Conservation (phyloP, 1,284 basidiomycete genomes). For the Athelia psychrophila region DNA sequence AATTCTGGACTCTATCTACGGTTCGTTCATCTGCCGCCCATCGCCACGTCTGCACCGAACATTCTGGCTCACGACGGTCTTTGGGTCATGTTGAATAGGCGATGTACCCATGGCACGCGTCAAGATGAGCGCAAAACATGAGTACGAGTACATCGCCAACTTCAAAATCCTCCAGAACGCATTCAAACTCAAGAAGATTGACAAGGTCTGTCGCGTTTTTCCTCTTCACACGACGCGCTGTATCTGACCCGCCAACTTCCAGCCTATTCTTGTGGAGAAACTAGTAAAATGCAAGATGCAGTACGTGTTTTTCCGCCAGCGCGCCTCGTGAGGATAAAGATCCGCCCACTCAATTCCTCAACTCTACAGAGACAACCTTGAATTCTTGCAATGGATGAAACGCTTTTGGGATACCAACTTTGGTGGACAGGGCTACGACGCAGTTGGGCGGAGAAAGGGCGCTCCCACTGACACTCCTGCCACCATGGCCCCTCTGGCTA, state of each 20-base stretch:
- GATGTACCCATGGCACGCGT: constrained; percentile 87
- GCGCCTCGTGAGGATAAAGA: background rate
- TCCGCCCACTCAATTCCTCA: constrained; percentile 7
- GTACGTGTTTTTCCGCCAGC: constrained; percentile 45
- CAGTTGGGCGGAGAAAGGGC: constrained; percentile 78
- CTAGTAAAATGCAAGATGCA: constrained; percentile 99
- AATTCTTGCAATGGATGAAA: constrained; percentile 98
- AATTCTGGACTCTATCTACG: constrained; percentile 90
- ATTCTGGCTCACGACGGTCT: background rate
- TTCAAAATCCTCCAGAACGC: constrained; percentile 92
- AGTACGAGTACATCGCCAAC: constrained; percentile 95
- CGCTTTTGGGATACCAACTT: constrained; percentile 95
- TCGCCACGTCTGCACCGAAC: background rate
- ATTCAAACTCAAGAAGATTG: constrained; percentile 88
- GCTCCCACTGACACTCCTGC: constrained; percentile 72
- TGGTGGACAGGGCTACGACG: constrained; percentile 87
- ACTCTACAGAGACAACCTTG: constrained; percentile 84
- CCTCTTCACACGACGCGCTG: background rate
- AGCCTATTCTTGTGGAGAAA: constrained; percentile 94
- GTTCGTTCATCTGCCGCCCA: constrained; percentile 40
- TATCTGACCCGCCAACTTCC: constrained; percentile 3
- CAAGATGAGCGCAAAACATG: constrained; percentile 92
- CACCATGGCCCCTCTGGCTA: constrained; percentile 67
- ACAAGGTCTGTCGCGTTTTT: constrained; percentile 65
- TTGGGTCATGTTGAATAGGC: constrained; percentile 37